Conservation (phyloP, 176 grass and related monocot species). For the Zea mays region Zm-B73-REFERENCE-NAM-5.0 NC_050096.1:82835001-82835500, state of each 20-base stretch:
- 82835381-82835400: slow-evolving; percentile 8
- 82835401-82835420: background rate
- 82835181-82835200: background rate
- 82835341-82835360: slow-evolving; percentile 3
- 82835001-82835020: background rate
- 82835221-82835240: background rate
- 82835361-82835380: slow-evolving; percentile 15
- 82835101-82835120: background rate
- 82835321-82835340: background rate
- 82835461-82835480: background rate
- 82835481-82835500: slow-evolving; percentile 19
- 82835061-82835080: background rate
- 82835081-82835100: background rate
- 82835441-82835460: slow-evolving; percentile 15
- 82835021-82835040: slow-evolving; percentile 7
- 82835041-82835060: background rate
- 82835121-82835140: background rate
- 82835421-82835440: background rate
- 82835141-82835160: background rate
- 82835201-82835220: slow-evolving; percentile 5
- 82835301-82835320: background rate
- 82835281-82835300: background rate
- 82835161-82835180: slow-evolving; percentile 23
- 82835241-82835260: background rate
- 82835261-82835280: slow-evolving; percentile 14